Percentiles rank a stretch among this genome's conserved stretches.
phyloP scores from a whole-genome alignment of 768 basidiomycete species.

The Pseudohyphozyma bogoriensis region DNA sequence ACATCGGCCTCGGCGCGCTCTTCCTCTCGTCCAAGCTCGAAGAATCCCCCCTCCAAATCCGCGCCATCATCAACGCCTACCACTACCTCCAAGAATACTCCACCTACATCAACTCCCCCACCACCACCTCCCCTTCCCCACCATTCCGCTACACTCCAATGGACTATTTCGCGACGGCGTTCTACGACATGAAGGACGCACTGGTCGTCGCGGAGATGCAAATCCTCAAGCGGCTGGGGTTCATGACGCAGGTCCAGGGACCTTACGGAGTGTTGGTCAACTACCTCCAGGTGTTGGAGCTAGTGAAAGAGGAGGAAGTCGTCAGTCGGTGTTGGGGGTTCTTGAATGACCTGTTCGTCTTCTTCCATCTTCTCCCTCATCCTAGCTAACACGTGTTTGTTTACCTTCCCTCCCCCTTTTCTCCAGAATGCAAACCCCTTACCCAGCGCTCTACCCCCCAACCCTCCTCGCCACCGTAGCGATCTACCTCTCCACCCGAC shows the following conservation, averaged over 20 bases:
- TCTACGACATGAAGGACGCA: constrained; percentile 90
- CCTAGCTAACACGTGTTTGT: not conserved
- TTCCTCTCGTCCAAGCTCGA: constrained; percentile 84
- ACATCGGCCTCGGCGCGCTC: constrained; percentile 78
- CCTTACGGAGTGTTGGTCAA: constrained; percentile 92
- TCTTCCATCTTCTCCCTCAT: not conserved
- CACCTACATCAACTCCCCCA: constrained; percentile 10
- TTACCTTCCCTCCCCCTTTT: not conserved
- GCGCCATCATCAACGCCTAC: constrained; percentile 89
- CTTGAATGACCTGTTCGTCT: constrained; percentile 79
- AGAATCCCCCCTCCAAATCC: constrained; percentile 80
- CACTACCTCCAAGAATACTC: constrained; percentile 57
- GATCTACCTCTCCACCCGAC: constrained; percentile 68
- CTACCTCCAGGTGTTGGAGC: constrained; percentile 80
- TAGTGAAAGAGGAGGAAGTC: constrained; percentile 59
- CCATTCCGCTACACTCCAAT: constrained; percentile 57
- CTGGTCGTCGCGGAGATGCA: constrained; percentile 96
- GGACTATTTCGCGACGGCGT: constrained; percentile 78
- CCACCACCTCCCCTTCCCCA: constrained; percentile 1
- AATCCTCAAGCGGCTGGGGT: constrained; percentile 85
- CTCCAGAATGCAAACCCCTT: constrained; percentile 79
- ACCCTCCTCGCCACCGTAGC: constrained; percentile 82
- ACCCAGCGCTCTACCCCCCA: constrained; percentile 79
- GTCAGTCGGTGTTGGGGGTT: constrained; percentile 84
- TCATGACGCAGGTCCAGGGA: constrained; percentile 83